Evolutionary conservation across 1,284 basidiomycete genomes (phyloP).

Genomic region (Trichosporon faecale): DNA sequence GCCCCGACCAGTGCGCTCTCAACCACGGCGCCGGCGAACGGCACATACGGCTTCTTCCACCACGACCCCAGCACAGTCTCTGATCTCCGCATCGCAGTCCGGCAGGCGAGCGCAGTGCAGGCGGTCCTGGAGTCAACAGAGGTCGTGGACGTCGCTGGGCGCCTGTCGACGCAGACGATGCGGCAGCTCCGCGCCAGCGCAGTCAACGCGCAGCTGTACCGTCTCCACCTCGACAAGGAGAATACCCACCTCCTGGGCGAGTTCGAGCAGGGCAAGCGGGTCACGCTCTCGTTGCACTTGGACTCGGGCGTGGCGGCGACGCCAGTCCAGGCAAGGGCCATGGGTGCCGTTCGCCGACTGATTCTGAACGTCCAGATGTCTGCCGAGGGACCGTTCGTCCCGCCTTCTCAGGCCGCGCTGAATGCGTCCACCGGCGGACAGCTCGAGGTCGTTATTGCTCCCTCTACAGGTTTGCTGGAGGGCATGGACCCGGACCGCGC

Average conservation of each 20-base stretch:
- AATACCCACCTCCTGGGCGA: not conserved
- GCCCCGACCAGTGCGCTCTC: not conserved
- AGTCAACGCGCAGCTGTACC: not conserved
- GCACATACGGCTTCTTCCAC: not conserved
- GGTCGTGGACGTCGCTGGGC: not conserved
- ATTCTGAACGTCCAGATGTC: not conserved
- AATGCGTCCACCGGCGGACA: not conserved
- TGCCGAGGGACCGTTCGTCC: not conserved
- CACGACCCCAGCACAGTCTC: not conserved
- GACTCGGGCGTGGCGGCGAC: not conserved
- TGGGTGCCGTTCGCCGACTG: not conserved
- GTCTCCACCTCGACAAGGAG: not conserved
- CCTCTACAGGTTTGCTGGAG: not conserved
- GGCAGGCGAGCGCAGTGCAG: not conserved
- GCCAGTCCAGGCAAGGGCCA: not conserved
- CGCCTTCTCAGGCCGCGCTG: not conserved
- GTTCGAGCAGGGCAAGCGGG: not conserved
- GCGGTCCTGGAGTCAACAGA: not conserved
- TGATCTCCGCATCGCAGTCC: not conserved
- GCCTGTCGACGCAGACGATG: not conserved
- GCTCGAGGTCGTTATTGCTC: not conserved
- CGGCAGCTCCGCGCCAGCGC: not conserved
- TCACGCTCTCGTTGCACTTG: not conserved
- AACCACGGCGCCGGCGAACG: not conserved
- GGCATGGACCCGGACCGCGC: not conserved